Conservation (phyloP, 164 flowering plant species). For the Umbilicus rupestris region DNA sequence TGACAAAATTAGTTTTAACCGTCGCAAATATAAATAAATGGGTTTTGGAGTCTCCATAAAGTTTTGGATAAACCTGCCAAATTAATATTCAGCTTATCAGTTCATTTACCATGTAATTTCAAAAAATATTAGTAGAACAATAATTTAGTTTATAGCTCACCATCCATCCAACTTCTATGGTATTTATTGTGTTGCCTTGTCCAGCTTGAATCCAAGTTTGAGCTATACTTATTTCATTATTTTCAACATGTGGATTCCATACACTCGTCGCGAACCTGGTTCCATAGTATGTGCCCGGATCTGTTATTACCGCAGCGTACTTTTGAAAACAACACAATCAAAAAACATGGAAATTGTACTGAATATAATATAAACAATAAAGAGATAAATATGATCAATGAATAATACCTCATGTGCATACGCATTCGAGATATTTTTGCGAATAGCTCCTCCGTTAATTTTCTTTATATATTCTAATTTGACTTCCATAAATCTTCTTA, state of each 20-base stretch:
- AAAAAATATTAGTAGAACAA: background rate
- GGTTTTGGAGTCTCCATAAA: constrained; percentile 12
- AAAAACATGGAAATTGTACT: background rate
- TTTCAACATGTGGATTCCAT: constrained; percentile 3
- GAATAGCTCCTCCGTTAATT: background rate
- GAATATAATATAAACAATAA: background rate
- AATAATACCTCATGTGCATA: background rate
- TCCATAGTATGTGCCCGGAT: constrained; percentile 1
- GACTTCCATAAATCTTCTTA: background rate
- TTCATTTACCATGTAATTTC: background rate
- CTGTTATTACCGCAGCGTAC: background rate
- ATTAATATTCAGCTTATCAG: background rate
- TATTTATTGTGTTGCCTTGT: background rate
- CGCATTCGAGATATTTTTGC: background rate
- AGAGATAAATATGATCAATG: too few species aligned
- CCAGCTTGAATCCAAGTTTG: constrained; percentile 2
- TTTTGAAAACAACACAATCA: background rate
- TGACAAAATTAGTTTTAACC: background rate
- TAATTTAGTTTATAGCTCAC: background rate
- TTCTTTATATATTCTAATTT: background rate
- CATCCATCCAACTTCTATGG: constrained; percentile 3
- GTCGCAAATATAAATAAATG: constrained; percentile 20
- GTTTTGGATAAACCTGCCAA: constrained; percentile 16
- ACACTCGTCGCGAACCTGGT: background rate
- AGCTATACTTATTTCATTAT: background rate